A percentile compares a stretch with the other conserved stretches of the same genome.
These are phyloP conservation scores for Mikania micrantha DNA, from an alignment of 129 eudicot genomes.

Conservation along the genomic window DNA sequence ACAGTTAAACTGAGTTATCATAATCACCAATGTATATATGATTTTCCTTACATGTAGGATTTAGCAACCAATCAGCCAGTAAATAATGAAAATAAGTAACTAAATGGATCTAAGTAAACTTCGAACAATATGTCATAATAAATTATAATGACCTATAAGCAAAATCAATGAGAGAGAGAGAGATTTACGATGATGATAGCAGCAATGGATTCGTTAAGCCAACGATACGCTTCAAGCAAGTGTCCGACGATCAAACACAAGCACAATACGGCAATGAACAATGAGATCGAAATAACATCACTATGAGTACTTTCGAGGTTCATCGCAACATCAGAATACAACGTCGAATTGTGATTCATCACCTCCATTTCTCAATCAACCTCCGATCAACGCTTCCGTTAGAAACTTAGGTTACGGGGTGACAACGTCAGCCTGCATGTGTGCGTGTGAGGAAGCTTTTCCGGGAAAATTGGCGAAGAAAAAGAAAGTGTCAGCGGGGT, in stretches of 20 bases:
- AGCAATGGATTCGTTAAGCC: slow-evolving; percentile 69
- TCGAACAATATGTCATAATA: background rate
- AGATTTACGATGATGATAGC: slow-evolving; percentile 52
- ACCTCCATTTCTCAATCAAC: slow-evolving; percentile 4
- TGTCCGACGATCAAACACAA: slow-evolving; percentile 68
- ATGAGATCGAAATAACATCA: slow-evolving; percentile 54
- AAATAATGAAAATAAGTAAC: background rate
- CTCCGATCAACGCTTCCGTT: slow-evolving; percentile 12
- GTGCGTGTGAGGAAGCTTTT: slow-evolving; percentile 9
- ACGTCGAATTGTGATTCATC: slow-evolving; percentile 16
- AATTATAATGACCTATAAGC: background rate
- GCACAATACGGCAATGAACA: slow-evolving; percentile 63
- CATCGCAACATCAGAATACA: slow-evolving; percentile 10
- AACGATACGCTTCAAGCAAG: slow-evolving; percentile 67
- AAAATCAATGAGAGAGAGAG: background rate
- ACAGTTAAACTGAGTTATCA: no score
- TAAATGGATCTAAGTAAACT: background rate
- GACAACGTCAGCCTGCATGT: background rate
- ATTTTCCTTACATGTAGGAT: background rate
- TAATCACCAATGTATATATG: no score
- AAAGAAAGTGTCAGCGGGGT: slow-evolving; percentile 3
- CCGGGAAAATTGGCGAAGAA: slow-evolving; percentile 24
- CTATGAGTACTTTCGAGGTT: slow-evolving; percentile 33
- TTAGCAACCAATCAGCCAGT: background rate
- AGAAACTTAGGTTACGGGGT: background rate